phyloP scores from a whole-genome alignment of 164 flowering plant genomes.

The Vitis rupestris region DNA sequence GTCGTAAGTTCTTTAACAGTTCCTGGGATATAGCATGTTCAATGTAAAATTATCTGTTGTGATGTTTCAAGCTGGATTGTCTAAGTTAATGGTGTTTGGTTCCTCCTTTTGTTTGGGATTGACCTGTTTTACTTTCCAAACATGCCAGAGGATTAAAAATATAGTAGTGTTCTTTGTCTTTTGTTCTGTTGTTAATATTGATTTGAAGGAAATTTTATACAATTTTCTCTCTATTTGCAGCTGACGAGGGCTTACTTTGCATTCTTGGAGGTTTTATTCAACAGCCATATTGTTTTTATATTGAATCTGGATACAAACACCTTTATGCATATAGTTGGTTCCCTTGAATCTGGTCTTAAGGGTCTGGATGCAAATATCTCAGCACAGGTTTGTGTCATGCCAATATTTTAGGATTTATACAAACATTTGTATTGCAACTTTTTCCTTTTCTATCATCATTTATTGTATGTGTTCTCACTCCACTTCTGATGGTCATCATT shows the following conservation, averaged over 20 bases:
- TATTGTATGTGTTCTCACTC: neutral
- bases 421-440: no score
- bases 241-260: slow-evolving; percentile 88
- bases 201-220: neutral
- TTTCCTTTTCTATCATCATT: no score
- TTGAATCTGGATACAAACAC: slow-evolving; percentile 80
- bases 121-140: no score
- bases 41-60: no score
- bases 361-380: slow-evolving; percentile 81
- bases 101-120: no score
- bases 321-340: slow-evolving; percentile 85
- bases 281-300: slow-evolving; percentile 64
- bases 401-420: neutral
- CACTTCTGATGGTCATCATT: neutral
- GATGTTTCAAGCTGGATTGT: no score
- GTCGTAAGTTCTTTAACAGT: no score
- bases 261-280: slow-evolving; percentile 88
- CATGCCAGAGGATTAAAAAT: neutral
- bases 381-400: slow-evolving; percentile 62
- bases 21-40: no score
- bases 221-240: slow-evolving; percentile 42
- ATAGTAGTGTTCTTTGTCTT: neutral
- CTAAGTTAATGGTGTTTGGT: no score
- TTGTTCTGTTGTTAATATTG: neutral
- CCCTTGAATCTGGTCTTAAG: slow-evolving; percentile 95